Percentiles rank a stretch among this genome's conserved stretches.
Evolutionary conservation across 2,329 filamentous ascomycete genomes (phyloP).

Genomic region (Cladophialophora psammophila): DNA sequence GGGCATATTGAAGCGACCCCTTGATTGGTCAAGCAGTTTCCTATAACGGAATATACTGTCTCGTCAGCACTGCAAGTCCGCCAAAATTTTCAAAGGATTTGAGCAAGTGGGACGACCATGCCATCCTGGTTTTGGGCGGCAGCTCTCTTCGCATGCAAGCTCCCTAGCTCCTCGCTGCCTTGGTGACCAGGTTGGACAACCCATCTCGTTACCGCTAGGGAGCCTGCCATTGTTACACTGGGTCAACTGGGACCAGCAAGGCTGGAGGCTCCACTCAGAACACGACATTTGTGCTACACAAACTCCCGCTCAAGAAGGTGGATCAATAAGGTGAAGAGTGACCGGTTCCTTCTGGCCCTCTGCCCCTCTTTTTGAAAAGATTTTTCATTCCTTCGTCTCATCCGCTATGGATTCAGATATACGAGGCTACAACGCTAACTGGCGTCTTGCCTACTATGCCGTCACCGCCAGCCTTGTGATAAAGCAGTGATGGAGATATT

Average conservation of each 20-base stretch:
- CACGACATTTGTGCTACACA: background rate
- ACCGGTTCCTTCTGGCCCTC: background rate
- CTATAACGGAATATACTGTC: slow-evolving; percentile 13
- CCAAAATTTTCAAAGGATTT: slow-evolving; percentile 6
- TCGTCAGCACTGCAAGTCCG: slow-evolving; percentile 8
- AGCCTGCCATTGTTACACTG: slow-evolving; percentile 8
- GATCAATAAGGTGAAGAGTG: slow-evolving; percentile 4
- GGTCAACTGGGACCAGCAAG: slow-evolving; percentile 7
- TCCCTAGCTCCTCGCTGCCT: background rate
- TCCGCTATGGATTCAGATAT: background rate
- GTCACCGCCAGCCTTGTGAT: background rate
- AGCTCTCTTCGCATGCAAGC: background rate
- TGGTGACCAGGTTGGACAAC: background rate
- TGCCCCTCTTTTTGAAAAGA: background rate
- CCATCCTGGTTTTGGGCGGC: background rate
- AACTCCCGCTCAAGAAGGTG: slow-evolving; percentile 4
- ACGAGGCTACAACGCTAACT: slow-evolving; percentile 3
- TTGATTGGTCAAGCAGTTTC: slow-evolving; percentile 17
- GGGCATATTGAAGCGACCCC: background rate
- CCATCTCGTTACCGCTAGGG: slow-evolving; percentile 2
- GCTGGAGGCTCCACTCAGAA: slow-evolving; percentile 14
- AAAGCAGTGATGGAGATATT: background rate
- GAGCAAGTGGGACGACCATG: slow-evolving; percentile 2
- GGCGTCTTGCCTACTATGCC: background rate
- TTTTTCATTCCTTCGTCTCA: background rate